Percentiles rank a stretch among this genome's conserved stretches.
Evolutionary conservation across 2,329 filamentous ascomycete species (phyloP).

Genomic region (Microdochium bolleyi): DNA sequence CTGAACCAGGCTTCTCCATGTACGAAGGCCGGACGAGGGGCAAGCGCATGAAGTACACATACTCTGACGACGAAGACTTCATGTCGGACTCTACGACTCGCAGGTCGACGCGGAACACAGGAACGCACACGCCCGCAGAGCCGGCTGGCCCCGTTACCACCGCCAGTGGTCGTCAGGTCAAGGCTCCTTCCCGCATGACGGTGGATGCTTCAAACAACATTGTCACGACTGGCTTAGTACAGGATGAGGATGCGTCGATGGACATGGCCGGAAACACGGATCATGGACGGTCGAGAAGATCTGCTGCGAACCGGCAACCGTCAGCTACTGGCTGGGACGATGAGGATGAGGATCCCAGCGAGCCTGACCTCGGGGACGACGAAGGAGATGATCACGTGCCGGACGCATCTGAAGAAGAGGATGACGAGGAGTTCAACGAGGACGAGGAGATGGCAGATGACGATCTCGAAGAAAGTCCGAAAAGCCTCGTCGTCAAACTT

Average conservation of each 20-base stretch:
- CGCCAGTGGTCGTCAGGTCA: slow-evolving; percentile 79
- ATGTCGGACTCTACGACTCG: slow-evolving; percentile 56
- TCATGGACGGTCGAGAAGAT: slow-evolving; percentile 30
- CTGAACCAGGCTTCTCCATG: slow-evolving; percentile 81
- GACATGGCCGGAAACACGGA: slow-evolving; percentile 18
- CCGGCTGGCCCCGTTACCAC: slow-evolving; percentile 57
- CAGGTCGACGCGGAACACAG: slow-evolving; percentile 68
- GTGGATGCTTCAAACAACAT: slow-evolving; percentile 44
- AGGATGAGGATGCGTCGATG: slow-evolving; percentile 6
- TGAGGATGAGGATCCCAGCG: slow-evolving; percentile 29
- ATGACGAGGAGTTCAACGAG: slow-evolving; percentile 49
- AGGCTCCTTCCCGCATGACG: slow-evolving; percentile 58
- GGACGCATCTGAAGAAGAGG: slow-evolving; percentile 49
- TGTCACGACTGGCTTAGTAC: slow-evolving; percentile 27
- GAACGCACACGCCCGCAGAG: slow-evolving; percentile 65
- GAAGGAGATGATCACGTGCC: slow-evolving; percentile 63
- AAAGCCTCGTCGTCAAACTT: slow-evolving; percentile 70
- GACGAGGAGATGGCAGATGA: slow-evolving; percentile 48
- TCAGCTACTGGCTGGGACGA: slow-evolving; percentile 41
- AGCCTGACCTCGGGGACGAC: slow-evolving; percentile 52
- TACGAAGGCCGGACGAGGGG: slow-evolving; percentile 95
- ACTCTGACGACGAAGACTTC: slow-evolving; percentile 76
- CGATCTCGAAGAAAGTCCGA: slow-evolving; percentile 34
- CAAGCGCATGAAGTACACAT: slow-evolving; percentile 95
- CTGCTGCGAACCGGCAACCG: slow-evolving; percentile 40